Evolutionary conservation across 1,139 yeast genomes (phyloP), one percentile per base, ranked within the genome.

Genomic region (Lodderomyces oxycetoniae): DNA sequence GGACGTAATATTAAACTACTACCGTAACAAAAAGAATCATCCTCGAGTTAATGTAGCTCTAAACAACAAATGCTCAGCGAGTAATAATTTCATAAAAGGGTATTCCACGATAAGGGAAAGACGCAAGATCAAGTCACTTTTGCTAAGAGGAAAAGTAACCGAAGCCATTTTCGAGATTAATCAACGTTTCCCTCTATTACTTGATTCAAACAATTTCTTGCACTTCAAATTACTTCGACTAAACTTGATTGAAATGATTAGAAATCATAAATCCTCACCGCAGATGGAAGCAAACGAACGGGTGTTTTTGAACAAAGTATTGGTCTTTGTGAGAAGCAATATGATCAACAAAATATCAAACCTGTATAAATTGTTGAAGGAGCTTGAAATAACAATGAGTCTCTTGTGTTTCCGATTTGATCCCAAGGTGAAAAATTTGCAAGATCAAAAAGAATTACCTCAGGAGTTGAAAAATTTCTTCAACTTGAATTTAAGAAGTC

Each of bases 361-460:
- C 58, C 56, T 80, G 54, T 52, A 59, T 50, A 53, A 61, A 50
- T 42, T 79, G 59, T 49, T 80, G 55, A 72, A 74, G 40, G 86
- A 81, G 44, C 59, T 82, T 41, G 89, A 82, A 48, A 59, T 78
- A 23, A 76, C 86, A 7, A 80, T 82, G 86, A 79, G 87, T 35
- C 61, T 78, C 34, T 59, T 82, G 21, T 78, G 84, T 45, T 77
- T 77, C 44, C 61, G 55, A 33, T 67, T 67, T 44, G 72, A 67
- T 39, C 60, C 69, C n/a, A 37, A 44, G 3, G 38, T 53, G 4
- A 53, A 52, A 17, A 51, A 59, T 15, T 49, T 61, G 3, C 60
- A 57, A 23, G 64, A 62, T 14, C 68, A 64, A 43, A 54, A 56
- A 30, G 71, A 63, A 39, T 50, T 80, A 26, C 88, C 88, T 0